Evolutionary conservation across 495 filamentous ascomycete genomes (phyloP), one percentile per base, ranked within the genome.

Genomic region (Neurospora sp.): DNA sequence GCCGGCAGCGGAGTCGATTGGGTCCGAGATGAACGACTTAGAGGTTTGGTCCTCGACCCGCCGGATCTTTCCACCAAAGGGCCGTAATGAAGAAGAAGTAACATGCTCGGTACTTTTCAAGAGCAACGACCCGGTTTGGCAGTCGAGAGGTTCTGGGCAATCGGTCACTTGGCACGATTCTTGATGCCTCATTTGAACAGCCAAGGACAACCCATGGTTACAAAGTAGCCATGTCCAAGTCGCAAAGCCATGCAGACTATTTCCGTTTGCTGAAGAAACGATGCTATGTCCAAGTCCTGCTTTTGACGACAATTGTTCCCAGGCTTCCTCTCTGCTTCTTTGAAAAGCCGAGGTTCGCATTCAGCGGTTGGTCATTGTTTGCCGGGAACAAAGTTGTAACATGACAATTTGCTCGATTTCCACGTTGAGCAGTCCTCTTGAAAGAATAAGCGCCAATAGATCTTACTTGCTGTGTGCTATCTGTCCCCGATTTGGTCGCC

Each of bases 1-100:
- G 93, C 91, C 31, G 93, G 91, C 8, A 97, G 94, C 79, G 94
- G 94, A 59, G 82, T 96, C 41, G 88, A 97, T 75, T 97, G 94
- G 94, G 89, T 88, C 27, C 84, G 88, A 69, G 89, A 97, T 80
- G 87, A 89, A 48, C 85, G 83, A 71, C 84, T 97, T 72, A 83
- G 89, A 73, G 89, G 88, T 69, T 83, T 96, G 74, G 94, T 97
- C 27, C 84, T 97, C 72, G 92, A 94, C 80, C 86, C 71, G 16
- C 31, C 89, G 72, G 90, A 91, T 75, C 87, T 88, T 70, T 37
- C 54, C 31, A 66, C 27, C 12, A 66, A 31, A 66, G 27, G 54
- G 23, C 54, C 7, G 27, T 18, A 66, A 31, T 66, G 27, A 66
- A 62, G 23, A 23, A 23, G 11, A 35, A 16, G 27, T 37, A 66